A percentile compares a stretch with the other conserved stretches of the same genome.
phyloP scores from a whole-genome alignment of 2,329 filamentous ascomycete species.

The Colletotrichum caudatum region DNA sequence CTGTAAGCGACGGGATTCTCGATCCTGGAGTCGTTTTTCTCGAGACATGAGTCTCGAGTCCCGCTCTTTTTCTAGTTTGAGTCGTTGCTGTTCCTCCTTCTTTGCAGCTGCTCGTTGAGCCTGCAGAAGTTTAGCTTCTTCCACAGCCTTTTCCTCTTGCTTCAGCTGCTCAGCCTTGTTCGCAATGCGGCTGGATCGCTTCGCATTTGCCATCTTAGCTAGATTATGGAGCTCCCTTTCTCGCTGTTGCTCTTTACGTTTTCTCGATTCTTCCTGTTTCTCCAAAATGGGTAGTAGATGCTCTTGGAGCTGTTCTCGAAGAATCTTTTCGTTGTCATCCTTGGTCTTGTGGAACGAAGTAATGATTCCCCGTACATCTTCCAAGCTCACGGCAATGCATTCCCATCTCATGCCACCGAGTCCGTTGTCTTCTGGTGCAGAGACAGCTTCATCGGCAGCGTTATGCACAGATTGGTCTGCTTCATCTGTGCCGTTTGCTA shows the following conservation, averaged over 20 bases:
- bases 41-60: slow-evolving; percentile 85
- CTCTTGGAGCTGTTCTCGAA: slow-evolving; percentile 78
- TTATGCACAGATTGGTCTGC: slow-evolving; percentile 45
- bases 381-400: slow-evolving; percentile 84
- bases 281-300: slow-evolving; percentile 88
- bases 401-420: slow-evolving; percentile 89
- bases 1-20: slow-evolving; percentile 83
- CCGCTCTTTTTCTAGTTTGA: slow-evolving; percentile 76
- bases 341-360: slow-evolving; percentile 78
- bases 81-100: slow-evolving; percentile 73
- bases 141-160: slow-evolving; percentile 76
- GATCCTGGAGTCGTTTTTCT: slow-evolving; percentile 86
- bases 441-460: slow-evolving; percentile 47
- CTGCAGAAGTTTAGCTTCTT: slow-evolving; percentile 75
- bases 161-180: slow-evolving; percentile 83
- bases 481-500: slow-evolving; percentile 55
- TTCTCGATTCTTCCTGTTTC: slow-evolving; percentile 79
- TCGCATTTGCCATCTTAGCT: slow-evolving; percentile 91
- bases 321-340: slow-evolving; percentile 85
- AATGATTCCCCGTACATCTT: slow-evolving; percentile 81
- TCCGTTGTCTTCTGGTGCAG: slow-evolving; percentile 66
- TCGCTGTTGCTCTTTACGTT: slow-evolving; percentile 74
- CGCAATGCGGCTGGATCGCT: slow-evolving; percentile 91
- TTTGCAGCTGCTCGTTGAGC: slow-evolving; percentile 74
- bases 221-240: slow-evolving; percentile 85